Evolutionary conservation across 2,329 filamentous ascomycete genomes (phyloP).

Genomic region (Ophiobolus disseminans): DNA sequence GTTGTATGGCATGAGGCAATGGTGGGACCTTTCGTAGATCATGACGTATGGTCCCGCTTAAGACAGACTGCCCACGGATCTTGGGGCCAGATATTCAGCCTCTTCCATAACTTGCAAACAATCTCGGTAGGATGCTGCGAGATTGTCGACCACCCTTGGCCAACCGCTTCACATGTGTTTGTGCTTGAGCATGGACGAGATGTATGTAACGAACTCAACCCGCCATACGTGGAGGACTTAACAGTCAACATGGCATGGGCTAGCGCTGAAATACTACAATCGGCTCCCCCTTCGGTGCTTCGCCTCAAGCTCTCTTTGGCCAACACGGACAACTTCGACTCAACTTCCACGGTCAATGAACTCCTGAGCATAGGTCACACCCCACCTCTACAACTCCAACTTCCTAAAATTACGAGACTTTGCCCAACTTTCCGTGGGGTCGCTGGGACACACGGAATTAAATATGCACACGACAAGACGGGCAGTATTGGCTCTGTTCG

Average conservation of each 20-base stretch:
- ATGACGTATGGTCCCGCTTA: conserved; percentile 12
- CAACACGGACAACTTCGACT: conserved; percentile 21
- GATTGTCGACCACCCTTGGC: conserved; percentile 12
- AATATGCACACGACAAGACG: conserved; percentile 14
- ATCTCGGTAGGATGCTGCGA: conserved; percentile 18
- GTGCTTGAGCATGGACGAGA: conserved; percentile 9
- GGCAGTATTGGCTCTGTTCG: conserved; percentile 14
- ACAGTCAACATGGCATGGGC: conserved; percentile 23
- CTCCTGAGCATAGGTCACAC: conserved; percentile 9
- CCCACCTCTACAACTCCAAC: not conserved
- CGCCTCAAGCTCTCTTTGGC: conserved; percentile 14
- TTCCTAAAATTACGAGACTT: conserved; percentile 7
- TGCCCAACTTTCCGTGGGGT: conserved; percentile 9
- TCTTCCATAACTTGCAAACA: conserved; percentile 12
- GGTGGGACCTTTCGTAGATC: conserved; percentile 20
- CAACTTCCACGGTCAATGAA: conserved; percentile 19
- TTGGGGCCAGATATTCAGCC: conserved; percentile 10
- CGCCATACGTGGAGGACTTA: conserved; percentile 13
- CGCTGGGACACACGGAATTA: conserved; percentile 16
- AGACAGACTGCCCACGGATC: conserved; percentile 1
- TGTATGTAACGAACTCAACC: conserved; percentile 5
- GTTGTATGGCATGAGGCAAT: conserved; percentile 18
- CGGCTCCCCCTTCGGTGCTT: conserved; percentile 5
- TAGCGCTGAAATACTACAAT: conserved; percentile 7
- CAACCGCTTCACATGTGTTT: conserved; percentile 16